Percentiles rank a stretch among this genome's conserved stretches.
Conservation (phyloP, 352 stramenopile species). For the Phytopythium helicoides region DNA sequence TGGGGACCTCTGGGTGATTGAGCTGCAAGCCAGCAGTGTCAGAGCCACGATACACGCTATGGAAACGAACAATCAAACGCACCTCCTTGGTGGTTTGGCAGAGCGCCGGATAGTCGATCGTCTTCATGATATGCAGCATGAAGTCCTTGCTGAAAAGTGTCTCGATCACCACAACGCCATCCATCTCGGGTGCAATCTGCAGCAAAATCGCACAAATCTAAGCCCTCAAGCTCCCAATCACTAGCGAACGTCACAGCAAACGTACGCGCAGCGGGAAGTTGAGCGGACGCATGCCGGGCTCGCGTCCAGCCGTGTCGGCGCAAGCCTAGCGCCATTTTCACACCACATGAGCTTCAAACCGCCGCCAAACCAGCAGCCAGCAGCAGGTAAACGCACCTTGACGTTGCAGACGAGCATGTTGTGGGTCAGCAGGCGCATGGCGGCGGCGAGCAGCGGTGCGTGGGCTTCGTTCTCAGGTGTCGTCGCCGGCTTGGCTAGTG, state of each 20-base stretch:
- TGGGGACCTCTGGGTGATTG: constrained; percentile 75
- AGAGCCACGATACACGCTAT: too few species aligned
- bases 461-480: too few species aligned
- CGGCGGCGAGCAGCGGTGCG: constrained; percentile 7
- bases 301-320: constrained; percentile 65
- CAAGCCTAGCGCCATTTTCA: too few species aligned
- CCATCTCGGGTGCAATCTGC: constrained; percentile 77
- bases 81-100: constrained; percentile 76
- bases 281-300: constrained; percentile 52
- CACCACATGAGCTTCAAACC: too few species aligned
- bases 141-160: constrained; percentile 83
- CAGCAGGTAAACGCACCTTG: too few species aligned
- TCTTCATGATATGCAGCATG: constrained; percentile 85
- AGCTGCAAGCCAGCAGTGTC: constrained; percentile 43
- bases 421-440: constrained; percentile 82
- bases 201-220: neutral
- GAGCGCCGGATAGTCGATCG: constrained; percentile 82
- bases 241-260: too few species aligned
- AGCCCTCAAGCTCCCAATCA: neutral
- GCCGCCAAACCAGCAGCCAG: too few species aligned
- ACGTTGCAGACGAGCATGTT: constrained; percentile 89
- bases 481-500: too few species aligned
- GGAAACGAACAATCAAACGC: too few species aligned
- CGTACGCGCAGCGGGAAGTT: constrained; percentile 80
- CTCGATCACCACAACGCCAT: constrained; percentile 74